Percentiles rank a stretch among this genome's conserved stretches.
Evolutionary conservation across 2,329 filamentous ascomycete species (phyloP).

Genomic region (Trichoderma koningii): DNA sequence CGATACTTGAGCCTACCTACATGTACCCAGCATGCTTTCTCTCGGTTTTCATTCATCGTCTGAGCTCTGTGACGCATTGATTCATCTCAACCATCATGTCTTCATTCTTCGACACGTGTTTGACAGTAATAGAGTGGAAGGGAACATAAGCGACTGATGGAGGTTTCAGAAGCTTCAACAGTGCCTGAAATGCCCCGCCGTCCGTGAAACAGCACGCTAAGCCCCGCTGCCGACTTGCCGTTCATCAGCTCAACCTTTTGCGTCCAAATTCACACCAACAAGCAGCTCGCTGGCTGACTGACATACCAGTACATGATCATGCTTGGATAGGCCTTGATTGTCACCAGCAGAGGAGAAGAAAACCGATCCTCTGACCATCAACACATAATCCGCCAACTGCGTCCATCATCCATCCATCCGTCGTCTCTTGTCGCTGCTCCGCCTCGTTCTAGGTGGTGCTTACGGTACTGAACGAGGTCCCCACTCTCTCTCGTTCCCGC

Average conservation of each 20-base stretch:
- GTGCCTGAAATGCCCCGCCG: constrained; percentile 5
- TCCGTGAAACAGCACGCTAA: constrained; percentile 14
- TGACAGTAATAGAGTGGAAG: not conserved
- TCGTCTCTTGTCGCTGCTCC: not conserved
- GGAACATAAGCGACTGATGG: not conserved
- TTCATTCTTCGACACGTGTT: not conserved
- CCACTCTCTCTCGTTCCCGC: constrained; percentile 6
- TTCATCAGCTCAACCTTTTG: constrained; percentile 2
- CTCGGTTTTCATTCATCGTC: too few relatives aligned
- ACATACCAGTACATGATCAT: too few relatives aligned
- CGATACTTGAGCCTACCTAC: too few relatives aligned
- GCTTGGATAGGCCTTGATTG: too few relatives aligned
- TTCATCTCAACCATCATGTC: not conserved
- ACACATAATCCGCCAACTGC: not conserved
- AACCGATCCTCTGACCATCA: not conserved
- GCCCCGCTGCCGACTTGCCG: constrained; percentile 23
- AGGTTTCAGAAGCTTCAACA: not conserved
- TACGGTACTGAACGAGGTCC: constrained; percentile 3
- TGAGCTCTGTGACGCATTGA: too few relatives aligned
- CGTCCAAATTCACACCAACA: too few relatives aligned
- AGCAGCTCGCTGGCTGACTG: too few relatives aligned
- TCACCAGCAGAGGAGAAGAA: not conserved
- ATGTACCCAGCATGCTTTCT: too few relatives aligned
- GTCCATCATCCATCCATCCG: not conserved
- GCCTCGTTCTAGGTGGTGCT: constrained; percentile 7